phyloP scores from a whole-genome alignment of 2,329 filamentous ascomycete species.

The Aspergillus pseudonomiae region DNA sequence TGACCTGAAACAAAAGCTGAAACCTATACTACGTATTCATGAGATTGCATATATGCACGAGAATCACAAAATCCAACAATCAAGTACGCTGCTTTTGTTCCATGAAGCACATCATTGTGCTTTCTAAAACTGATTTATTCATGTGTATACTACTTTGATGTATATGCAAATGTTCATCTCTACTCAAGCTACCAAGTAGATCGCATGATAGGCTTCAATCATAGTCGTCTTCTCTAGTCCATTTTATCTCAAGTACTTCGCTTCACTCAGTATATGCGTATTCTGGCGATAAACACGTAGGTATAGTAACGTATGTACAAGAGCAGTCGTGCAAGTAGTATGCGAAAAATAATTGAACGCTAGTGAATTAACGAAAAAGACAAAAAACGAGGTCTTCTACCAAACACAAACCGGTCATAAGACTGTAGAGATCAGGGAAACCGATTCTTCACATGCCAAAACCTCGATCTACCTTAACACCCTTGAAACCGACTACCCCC shows the following conservation, averaged over 20 bases:
- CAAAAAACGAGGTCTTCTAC: not conserved
- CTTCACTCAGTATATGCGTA: not conserved
- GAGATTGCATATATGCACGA: not conserved
- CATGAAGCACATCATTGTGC: not conserved
- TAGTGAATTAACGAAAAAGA: not conserved
- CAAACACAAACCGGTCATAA: conserved; percentile 2
- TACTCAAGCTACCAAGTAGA: not conserved
- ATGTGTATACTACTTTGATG: not conserved
- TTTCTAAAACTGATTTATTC: not conserved
- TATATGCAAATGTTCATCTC: not conserved
- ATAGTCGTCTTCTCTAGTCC: not conserved
- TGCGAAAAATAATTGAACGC: conserved; percentile 5
- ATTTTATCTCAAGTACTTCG: not conserved
- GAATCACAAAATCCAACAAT: not conserved
- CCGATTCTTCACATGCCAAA: conserved; percentile 9
- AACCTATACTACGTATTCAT: too few relatives aligned
- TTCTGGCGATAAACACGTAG: conserved; percentile 2
- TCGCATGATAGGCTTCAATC: not conserved
- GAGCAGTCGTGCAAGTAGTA: conserved; percentile 4
- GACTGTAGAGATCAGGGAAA: not conserved
- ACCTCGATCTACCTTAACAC: conserved; percentile 3
- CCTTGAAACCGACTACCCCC: conserved; percentile 7
- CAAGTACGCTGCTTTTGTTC: not conserved
- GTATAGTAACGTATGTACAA: conserved; percentile 9
- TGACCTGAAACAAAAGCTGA: too few relatives aligned